Evolutionary conservation across 75 land plant genomes (phyloP).

Genomic region (Selaginella moellendorffii): DNA sequence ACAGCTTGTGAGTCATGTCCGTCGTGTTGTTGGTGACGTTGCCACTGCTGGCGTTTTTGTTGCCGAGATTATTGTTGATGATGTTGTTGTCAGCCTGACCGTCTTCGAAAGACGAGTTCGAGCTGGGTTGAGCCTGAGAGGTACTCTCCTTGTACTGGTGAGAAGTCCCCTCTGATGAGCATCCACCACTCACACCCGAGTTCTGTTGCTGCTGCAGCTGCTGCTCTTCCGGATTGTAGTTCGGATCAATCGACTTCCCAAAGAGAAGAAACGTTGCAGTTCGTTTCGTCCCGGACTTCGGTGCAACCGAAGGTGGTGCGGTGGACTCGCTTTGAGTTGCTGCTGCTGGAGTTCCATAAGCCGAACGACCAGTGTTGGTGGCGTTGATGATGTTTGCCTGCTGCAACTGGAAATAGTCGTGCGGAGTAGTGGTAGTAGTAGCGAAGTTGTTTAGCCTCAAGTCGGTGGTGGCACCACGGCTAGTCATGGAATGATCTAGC

Average conservation of each 20-base stretch:
- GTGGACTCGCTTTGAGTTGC: neutral
- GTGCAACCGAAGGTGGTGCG: too few relatives aligned
- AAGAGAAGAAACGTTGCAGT: slow-evolving; percentile 48
- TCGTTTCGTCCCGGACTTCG: slow-evolving; percentile 25
- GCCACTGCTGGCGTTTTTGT: too few relatives aligned
- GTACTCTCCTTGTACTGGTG: neutral
- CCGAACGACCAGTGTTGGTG: too few relatives aligned
- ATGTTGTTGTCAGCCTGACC: too few relatives aligned
- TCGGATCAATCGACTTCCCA: slow-evolving; percentile 61
- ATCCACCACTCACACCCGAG: too few relatives aligned
- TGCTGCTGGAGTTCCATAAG: too few relatives aligned
- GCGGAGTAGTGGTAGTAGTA: slow-evolving; percentile 30
- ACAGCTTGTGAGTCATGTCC: too few relatives aligned
- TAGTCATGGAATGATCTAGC: neutral
- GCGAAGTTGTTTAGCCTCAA: slow-evolving; percentile 13
- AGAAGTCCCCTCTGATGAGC: slow-evolving; percentile 29
- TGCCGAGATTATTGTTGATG: too few relatives aligned
- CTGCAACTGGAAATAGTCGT: slow-evolving; percentile 8
- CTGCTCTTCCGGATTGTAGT: slow-evolving; percentile 12
- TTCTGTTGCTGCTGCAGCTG: slow-evolving; percentile 21
- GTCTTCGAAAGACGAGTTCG: too few relatives aligned
- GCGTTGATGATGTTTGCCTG: slow-evolving; percentile 10
- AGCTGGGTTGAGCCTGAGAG: neutral
- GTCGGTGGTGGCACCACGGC: slow-evolving; percentile 17
- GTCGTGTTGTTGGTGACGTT: too few relatives aligned